phyloP scores from a whole-genome alignment of 2,329 filamentous ascomycete species.

The Blumeria hordei region DNA sequence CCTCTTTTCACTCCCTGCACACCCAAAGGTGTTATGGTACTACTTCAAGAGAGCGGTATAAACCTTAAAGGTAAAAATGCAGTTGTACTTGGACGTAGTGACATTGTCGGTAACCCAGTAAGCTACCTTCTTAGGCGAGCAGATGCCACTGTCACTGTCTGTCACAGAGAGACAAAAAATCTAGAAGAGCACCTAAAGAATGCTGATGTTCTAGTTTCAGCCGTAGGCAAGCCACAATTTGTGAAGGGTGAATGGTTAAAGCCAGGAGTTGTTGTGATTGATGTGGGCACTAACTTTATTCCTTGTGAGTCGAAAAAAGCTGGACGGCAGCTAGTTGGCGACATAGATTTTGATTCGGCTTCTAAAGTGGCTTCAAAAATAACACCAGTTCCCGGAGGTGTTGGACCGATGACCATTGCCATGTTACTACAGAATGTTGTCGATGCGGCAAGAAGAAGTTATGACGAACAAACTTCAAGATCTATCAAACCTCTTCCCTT shows the following conservation, averaged over 20 bases:
- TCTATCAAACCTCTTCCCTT: conserved; percentile 64
- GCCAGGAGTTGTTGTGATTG: conserved; percentile 81
- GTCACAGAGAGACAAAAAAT: conserved; percentile 67
- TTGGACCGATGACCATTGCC: conserved; percentile 95
- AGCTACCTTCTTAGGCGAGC: conserved; percentile 90
- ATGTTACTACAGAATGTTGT: conserved; percentile 96
- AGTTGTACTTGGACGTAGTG: conserved; percentile 80
- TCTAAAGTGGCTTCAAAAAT: conserved; percentile 72
- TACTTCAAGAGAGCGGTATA: conserved; percentile 64
- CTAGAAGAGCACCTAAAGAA: conserved; percentile 51
- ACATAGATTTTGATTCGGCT: conserved; percentile 79
- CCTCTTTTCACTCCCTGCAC: conserved; percentile 89
- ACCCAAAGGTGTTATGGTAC: conserved; percentile 87
- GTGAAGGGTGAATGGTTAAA: conserved; percentile 94
- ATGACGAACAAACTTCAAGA: conserved; percentile 60
- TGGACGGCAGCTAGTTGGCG: conserved; percentile 74
- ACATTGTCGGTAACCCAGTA: conserved; percentile 92
- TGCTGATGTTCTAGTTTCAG: conserved; percentile 77
- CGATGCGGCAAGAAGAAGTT: conserved; percentile 57
- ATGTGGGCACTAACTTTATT: conserved; percentile 93
- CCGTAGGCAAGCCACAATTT: conserved; percentile 69
- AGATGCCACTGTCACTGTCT: conserved; percentile 88
- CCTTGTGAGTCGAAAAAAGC: conserved; percentile 77
- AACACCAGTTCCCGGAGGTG: conserved; percentile 86
- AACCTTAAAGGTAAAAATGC: conserved; percentile 75